Percentiles rank a stretch among this genome's conserved stretches.
These are phyloP conservation scores for Monosporascus ibericus DNA, from an alignment of 2,329 filamentous ascomycete species.

Conservation along the genomic window DNA sequence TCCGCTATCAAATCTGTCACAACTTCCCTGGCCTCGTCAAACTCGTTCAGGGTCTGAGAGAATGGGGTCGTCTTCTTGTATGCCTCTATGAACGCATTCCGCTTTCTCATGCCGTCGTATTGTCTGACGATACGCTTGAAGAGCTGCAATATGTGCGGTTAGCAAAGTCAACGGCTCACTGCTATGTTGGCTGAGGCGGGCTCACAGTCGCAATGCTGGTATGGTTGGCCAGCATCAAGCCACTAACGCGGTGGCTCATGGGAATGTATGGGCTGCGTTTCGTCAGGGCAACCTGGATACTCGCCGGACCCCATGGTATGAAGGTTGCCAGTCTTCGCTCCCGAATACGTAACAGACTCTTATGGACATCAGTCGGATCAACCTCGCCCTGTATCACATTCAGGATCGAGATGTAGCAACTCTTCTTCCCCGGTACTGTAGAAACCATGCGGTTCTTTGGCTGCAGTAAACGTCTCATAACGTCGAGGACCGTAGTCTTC, in stretches of 20 bases:
- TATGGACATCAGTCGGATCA: constrained; percentile 96
- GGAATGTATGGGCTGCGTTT: constrained; percentile 95
- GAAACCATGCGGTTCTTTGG: constrained; percentile 99
- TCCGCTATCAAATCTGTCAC: constrained; percentile 87
- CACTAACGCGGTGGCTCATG: constrained; percentile 89
- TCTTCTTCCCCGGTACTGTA: constrained; percentile 89
- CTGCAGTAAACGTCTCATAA: constrained; percentile 91
- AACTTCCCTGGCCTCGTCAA: constrained; percentile 89
- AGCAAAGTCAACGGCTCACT: background rate
- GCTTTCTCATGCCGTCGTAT: constrained; percentile 90
- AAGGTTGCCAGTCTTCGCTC: constrained; percentile 92
- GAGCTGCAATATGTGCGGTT: constrained; percentile 41
- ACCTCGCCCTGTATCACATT: constrained; percentile 99
- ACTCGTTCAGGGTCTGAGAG: constrained; percentile 84
- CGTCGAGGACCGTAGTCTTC: constrained; percentile 95
- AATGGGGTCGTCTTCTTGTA: constrained; percentile 97
- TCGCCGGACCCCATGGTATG: constrained; percentile 96
- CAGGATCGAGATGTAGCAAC: constrained; percentile 97
- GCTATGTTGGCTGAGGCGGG: no score
- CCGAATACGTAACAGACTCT: constrained; percentile 91
- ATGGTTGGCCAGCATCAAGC: constrained; percentile 96
- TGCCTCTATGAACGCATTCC: constrained; percentile 91
- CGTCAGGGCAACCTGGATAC: constrained; percentile 93
- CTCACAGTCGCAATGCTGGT: constrained; percentile 86
- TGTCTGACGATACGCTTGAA: constrained; percentile 92